These are phyloP conservation scores for Picea sitchensis DNA, from an alignment of 75 land plant species.

Conservation along the genomic window DNA sequence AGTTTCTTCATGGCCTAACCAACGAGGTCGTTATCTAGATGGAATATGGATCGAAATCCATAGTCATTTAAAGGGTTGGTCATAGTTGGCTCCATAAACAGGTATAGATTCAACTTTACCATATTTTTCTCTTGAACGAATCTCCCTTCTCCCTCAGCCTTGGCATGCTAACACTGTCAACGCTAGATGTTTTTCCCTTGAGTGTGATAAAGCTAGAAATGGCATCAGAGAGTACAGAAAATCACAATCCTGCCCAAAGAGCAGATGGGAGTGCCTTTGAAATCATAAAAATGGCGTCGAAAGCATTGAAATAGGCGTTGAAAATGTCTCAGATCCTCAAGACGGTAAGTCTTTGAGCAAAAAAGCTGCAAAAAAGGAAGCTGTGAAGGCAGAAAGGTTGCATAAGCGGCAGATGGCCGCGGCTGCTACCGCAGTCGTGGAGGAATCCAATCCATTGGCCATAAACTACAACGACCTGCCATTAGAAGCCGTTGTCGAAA, in stretches of 20 bases:
- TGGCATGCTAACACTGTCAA: no score
- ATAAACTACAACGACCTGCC: constrained; percentile 70
- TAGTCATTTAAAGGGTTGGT: no score
- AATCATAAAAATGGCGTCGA: neutral
- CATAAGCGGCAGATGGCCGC: constrained; percentile 42
- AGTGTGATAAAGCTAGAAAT: neutral
- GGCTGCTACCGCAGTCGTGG: constrained; percentile 21
- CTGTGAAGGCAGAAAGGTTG: constrained; percentile 31
- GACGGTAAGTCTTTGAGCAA: constrained; percentile 18
- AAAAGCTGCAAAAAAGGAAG: constrained; percentile 72
- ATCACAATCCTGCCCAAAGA: neutral
- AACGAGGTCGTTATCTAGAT: no score
- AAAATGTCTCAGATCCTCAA: constrained; percentile 12
- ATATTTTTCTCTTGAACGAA: no score
- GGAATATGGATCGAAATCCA: no score
- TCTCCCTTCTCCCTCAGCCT: no score
- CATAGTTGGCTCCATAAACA: no score
- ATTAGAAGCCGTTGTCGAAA: constrained; percentile 33
- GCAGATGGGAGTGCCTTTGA: neutral
- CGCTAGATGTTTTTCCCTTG: neutral
- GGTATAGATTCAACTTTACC: no score
- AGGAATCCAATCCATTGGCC: constrained; percentile 48
- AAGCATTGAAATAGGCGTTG: neutral
- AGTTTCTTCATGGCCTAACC: no score
- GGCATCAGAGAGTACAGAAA: neutral